Percentiles rank a stretch among this genome's conserved stretches.
Conservation (phyloP, 140 eudicot species). For the Flaveria floridana region DNA sequence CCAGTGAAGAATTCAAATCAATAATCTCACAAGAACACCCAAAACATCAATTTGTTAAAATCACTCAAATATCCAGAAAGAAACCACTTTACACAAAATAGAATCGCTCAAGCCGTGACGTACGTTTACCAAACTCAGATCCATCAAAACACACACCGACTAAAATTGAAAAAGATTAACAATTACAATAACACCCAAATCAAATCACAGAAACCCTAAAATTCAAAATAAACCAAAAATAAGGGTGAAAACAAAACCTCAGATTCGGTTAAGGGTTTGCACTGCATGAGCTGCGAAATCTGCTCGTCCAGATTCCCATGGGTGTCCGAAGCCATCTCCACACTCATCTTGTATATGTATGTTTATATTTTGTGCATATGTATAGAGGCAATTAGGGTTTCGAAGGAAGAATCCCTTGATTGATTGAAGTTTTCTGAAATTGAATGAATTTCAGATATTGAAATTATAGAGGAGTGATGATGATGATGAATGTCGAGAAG, state of each 20-base stretch:
- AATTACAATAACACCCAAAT: neutral
- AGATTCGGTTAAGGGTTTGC: constrained; percentile 76
- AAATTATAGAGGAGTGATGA: constrained; percentile 17
- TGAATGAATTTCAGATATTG: constrained; percentile 11
- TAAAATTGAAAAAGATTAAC: neutral
- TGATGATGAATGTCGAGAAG: constrained; percentile 13
- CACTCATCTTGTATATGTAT: constrained; percentile 47
- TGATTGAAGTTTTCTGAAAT: constrained; percentile 11
- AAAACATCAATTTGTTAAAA: too few relatives aligned
- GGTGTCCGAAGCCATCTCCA: constrained; percentile 59
- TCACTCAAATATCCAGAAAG: too few relatives aligned
- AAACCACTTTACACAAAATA: too few relatives aligned
- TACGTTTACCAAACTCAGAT: constrained; percentile 22
- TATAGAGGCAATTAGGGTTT: constrained; percentile 16
- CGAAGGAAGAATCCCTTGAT: constrained; percentile 14
- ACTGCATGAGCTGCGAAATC: constrained; percentile 85
- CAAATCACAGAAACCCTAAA: constrained; percentile 29
- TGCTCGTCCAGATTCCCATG: constrained; percentile 78
- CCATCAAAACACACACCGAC: constrained; percentile 16
- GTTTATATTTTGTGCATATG: constrained; percentile 13
- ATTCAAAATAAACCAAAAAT: constrained; percentile 5
- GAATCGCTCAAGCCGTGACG: neutral
- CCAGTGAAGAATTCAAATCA: too few relatives aligned
- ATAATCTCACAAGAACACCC: too few relatives aligned
- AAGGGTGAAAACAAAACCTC: constrained; percentile 40